These are phyloP conservation scores for Encephalitozoon cuniculi DNA, from an alignment of 371 early-diverging fungal genomes.

Conservation along the genomic window DNA sequence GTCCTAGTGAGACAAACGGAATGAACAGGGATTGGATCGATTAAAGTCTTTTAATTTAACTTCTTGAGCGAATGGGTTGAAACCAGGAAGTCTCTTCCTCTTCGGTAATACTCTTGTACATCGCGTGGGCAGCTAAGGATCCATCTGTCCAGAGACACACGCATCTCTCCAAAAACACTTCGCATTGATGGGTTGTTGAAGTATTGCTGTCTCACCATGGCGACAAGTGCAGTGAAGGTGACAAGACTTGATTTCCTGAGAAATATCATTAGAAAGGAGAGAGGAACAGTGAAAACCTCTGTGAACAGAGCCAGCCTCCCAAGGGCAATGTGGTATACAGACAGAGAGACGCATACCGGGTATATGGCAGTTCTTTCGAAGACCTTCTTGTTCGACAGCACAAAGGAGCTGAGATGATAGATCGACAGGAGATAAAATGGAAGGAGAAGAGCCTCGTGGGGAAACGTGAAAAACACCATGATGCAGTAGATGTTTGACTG, in stretches of 20 bases:
- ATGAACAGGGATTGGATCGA: not conserved
- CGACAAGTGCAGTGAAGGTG: slow-evolving; percentile 26
- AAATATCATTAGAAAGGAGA: slow-evolving; percentile 34
- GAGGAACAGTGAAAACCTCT: slow-evolving; percentile 33
- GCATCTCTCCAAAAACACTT: slow-evolving; percentile 41
- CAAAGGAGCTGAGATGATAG: slow-evolving; percentile 32
- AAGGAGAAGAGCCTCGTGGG: slow-evolving; percentile 35
- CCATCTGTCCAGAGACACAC: not conserved
- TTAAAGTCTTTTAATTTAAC: slow-evolving; percentile 1
- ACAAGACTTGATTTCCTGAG: slow-evolving; percentile 28
- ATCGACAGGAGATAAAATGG: slow-evolving; percentile 53
- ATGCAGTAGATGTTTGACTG: slow-evolving; percentile 35
- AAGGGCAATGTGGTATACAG: slow-evolving; percentile 16
- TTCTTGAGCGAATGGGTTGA: not conserved
- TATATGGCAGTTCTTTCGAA: slow-evolving; percentile 22
- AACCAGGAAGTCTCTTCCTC: not conserved
- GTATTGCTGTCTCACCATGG: slow-evolving; percentile 55
- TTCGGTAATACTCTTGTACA: slow-evolving; percentile 8
- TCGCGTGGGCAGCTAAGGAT: not conserved
- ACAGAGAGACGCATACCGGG: not conserved
- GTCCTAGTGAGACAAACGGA: not conserved
- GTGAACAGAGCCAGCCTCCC: slow-evolving; percentile 26
- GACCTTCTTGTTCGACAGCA: slow-evolving; percentile 34
- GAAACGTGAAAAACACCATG: slow-evolving; percentile 30
- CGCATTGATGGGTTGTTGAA: slow-evolving; percentile 47